Base-by-base conservation (phyloP, 495 filamentous ascomycete genomes). In the Staphylotrichum tortipilum region DNA sequence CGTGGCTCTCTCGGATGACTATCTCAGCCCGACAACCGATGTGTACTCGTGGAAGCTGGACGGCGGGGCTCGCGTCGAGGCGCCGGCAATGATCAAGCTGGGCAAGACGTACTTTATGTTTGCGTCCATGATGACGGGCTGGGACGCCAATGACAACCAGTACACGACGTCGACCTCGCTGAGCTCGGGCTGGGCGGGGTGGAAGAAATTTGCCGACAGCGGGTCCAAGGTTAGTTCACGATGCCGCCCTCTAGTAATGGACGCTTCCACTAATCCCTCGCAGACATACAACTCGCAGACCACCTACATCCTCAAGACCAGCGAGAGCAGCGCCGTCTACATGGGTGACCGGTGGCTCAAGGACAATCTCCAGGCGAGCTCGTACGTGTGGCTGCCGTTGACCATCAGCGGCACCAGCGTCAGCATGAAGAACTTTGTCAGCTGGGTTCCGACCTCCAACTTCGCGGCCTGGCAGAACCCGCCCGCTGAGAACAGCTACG, bases 351-450 rank as follows among this genome's bases (percentile, higher is more conserved):
- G 82, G 5, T 85, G 82, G 82, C 57, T 77, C 2, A 71, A 68
- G 15, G 49, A 53, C 15, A 81, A 85, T 57, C 69, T 85, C 0
- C 76, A 76, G 71, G 63, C 75, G 19, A 74, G 70, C 34, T 79
- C 80, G 5, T 85, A 85, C 56, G 64, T 85, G 24, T 86, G 82
- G 82, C 71, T 86, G 0, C 82, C 82, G 4, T 65, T 85, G 2
- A 69, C 54, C 4, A 71, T 86, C 56, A 69, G 62, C 15, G 81
- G 80, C 0, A 80, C 72, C 0, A 77, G 61, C 2, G 80, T 72
- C 18, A 65, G 42, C 24, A 62, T 79, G 67, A 67, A 70, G 44
- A 77, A 80, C 28, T 44, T 44, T 29, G 41, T 44, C 41, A 30
- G 26, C 15, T 44, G 41, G 41, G 41, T 44, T 1, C 41, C 41